These are phyloP conservation scores for Pezicula radicicola DNA, from an alignment of 2,329 filamentous ascomycete genomes.

Conservation along the genomic window DNA sequence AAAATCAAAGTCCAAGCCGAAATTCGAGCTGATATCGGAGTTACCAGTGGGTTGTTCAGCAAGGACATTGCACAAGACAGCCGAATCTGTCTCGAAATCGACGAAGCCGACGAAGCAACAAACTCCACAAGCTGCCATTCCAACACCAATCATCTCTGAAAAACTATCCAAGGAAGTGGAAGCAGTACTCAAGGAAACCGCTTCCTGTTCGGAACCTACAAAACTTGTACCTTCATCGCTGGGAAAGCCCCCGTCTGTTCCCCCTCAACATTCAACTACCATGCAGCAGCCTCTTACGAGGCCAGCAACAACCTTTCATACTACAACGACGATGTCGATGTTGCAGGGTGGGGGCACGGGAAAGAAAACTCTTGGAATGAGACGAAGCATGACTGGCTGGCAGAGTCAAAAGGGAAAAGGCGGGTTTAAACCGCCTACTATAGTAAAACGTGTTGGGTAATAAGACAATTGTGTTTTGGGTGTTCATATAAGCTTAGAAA, in stretches of 20 bases:
- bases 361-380: constrained; percentile 46
- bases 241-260: no score
- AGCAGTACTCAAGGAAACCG: no score
- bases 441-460: constrained; percentile 9
- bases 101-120: not conserved
- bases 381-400: constrained; percentile 48
- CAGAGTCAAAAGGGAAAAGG: constrained; percentile 18
- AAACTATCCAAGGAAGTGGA: no score
- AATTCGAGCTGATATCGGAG: not conserved
- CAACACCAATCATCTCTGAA: no score
- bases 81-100: not conserved
- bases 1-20: not conserved
- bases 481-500: not conserved
- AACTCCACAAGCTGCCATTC: not conserved
- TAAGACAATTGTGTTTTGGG: not conserved
- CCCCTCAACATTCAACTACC: no score
- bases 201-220: no score
- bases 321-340: constrained; percentile 22
- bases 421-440: constrained; percentile 23
- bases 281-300: not conserved
- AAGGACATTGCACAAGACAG: constrained; percentile 6
- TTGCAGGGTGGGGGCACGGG: constrained; percentile 14
- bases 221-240: no score
- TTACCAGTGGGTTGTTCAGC: constrained; percentile 3
- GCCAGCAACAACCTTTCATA: constrained; percentile 18